These are phyloP conservation scores for Clarireedia paspali DNA, from an alignment of 2,329 filamentous ascomycete genomes.

Conservation along the genomic window DNA sequence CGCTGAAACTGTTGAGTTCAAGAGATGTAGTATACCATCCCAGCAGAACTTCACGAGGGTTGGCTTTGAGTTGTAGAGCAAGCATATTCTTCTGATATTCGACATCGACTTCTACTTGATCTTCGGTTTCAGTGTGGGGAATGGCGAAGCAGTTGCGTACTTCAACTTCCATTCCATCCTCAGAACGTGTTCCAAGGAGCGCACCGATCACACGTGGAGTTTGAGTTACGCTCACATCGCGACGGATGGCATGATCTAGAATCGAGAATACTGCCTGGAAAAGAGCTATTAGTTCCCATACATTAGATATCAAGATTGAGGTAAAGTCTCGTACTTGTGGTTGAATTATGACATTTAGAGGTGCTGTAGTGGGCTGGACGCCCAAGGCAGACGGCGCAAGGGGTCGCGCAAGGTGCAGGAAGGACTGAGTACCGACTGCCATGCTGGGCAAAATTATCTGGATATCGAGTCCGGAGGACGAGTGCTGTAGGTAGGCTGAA, in stretches of 20 bases:
- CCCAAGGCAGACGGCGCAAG: constrained; percentile 74
- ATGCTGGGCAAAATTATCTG: constrained; percentile 50
- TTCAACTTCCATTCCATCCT: constrained; percentile 95
- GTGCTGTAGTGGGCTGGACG: constrained; percentile 78
- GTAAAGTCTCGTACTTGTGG: constrained; percentile 63
- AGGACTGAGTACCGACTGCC: constrained; percentile 70
- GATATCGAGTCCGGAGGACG: constrained; percentile 6
- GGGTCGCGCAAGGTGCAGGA: constrained; percentile 90
- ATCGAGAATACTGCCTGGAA: constrained; percentile 62
- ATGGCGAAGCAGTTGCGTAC: constrained; percentile 96
- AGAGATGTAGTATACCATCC: constrained; percentile 98
- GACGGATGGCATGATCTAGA: constrained; percentile 88
- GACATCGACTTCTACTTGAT: constrained; percentile 99
- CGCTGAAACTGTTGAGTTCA: constrained; percentile 97
- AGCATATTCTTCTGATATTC: constrained; percentile 99
- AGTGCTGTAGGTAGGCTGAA: neutral
- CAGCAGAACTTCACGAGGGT: constrained; percentile 87
- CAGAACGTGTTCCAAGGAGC: constrained; percentile 82
- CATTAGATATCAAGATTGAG: neutral
- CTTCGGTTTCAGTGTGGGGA: constrained; percentile 94
- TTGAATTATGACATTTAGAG: constrained; percentile 89
- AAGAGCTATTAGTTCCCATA: constrained; percentile 15
- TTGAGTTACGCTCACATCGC: constrained; percentile 56
- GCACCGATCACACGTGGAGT: constrained; percentile 96
- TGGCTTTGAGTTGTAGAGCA: constrained; percentile 84